Percentiles rank a stretch among this genome's conserved stretches.
Evolutionary conservation across 176 grass and related monocot species (phyloP).

Genomic region (Olyra latifolia): DNA sequence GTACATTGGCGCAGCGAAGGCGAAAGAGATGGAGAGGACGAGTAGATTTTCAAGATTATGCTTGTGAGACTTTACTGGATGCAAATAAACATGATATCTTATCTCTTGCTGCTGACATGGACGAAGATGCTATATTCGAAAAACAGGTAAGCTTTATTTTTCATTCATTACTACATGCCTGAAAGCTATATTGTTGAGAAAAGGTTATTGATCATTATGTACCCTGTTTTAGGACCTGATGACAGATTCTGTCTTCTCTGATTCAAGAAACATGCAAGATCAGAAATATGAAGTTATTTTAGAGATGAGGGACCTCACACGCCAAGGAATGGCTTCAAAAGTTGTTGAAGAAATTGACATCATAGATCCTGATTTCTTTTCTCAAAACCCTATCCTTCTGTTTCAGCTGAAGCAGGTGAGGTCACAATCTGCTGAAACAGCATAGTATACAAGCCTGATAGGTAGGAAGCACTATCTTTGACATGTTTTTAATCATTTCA

Average conservation of each 20-base stretch:
- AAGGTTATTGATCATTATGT: conserved; percentile 25
- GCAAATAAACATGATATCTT: conserved; percentile 38
- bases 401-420: conserved; percentile 99
- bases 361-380: conserved; percentile 89
- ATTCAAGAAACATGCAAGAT: conserved; percentile 40
- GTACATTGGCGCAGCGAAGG: conserved; percentile 58
- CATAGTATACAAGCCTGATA: neutral
- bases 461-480: conserved; percentile 15
- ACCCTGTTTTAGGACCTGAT: conserved; percentile 42
- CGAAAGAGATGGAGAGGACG: conserved; percentile 97
- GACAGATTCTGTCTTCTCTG: conserved; percentile 29
- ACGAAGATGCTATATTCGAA: conserved; percentile 33
- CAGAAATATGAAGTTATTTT: conserved; percentile 80
- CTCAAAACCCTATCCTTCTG: conserved; percentile 71
- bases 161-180: neutral
- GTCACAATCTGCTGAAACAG: neutral
- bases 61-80: conserved; percentile 34
- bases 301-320: conserved; percentile 80
- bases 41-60: conserved; percentile 52
- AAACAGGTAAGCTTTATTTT: conserved; percentile 56
- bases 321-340: conserved; percentile 86
- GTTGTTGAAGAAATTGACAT: conserved; percentile 89
- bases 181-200: neutral
- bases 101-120: conserved; percentile 26
- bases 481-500: conserved; percentile 36